Conservation (phyloP, 2,329 filamentous ascomycete species). For the Remersonia thermophila region DNA sequence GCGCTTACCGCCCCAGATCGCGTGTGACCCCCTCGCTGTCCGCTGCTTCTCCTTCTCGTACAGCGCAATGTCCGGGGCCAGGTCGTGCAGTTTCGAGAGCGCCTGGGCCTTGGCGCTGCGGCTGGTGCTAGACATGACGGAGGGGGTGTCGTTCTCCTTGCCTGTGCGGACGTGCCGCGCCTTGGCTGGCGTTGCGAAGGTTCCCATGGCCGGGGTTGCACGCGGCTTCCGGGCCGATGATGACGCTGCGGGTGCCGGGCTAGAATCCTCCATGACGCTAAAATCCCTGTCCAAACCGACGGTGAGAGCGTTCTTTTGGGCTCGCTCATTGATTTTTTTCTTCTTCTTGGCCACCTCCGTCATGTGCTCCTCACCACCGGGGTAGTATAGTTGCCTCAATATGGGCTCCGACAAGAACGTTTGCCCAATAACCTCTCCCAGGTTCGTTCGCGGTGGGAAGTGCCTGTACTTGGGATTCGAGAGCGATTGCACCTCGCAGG, state of each 20-base stretch:
- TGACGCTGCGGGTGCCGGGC: constrained; percentile 4
- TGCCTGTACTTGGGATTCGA: constrained; percentile 67
- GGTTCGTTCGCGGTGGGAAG: constrained; percentile 80
- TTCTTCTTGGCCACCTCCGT: constrained; percentile 34
- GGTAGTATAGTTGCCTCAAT: constrained; percentile 56
- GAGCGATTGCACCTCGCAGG: constrained; percentile 62
- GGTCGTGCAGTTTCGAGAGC: constrained; percentile 58
- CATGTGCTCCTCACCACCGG: constrained; percentile 42
- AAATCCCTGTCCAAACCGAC: constrained; percentile 33
- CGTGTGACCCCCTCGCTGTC: constrained; percentile 33
- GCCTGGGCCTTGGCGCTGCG: constrained; percentile 84
- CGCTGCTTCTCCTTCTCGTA: constrained; percentile 94
- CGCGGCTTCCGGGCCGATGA: constrained; percentile 6
- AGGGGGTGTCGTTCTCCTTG: constrained; percentile 78
- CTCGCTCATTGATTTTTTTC: constrained; percentile 36
- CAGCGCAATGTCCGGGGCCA: constrained; percentile 73
- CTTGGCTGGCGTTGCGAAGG: constrained; percentile 29
- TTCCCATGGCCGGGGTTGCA: constrained; percentile 11
- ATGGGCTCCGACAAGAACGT: constrained; percentile 59
- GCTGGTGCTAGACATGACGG: constrained; percentile 52
- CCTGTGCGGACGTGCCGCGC: constrained; percentile 40
- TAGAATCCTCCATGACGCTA: constrained; percentile 31
- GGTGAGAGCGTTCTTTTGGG: constrained; percentile 37
- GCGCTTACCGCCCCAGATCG: constrained; percentile 50
- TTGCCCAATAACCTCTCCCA: constrained; percentile 85